Conservation (phyloP, 1,139 yeast species). For the Meyerozyma athensensis region DNA sequence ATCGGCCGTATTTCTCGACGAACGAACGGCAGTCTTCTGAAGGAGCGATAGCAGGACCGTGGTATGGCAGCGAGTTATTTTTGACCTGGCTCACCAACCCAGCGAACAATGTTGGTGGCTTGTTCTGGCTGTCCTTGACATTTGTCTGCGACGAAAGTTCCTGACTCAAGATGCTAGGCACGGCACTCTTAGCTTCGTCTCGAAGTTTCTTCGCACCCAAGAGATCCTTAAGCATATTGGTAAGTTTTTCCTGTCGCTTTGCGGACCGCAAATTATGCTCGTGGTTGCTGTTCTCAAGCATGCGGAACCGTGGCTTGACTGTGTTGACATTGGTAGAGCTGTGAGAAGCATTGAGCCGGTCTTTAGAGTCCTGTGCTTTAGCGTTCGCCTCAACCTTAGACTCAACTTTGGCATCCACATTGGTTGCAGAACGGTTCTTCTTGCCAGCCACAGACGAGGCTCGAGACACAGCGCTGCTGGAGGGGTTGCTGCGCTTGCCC, state of each 20-base stretch:
- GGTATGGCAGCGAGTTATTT: slow-evolving; percentile 25
- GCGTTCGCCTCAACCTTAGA: background rate
- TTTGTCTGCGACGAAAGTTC: slow-evolving; percentile 7
- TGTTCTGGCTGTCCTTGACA: slow-evolving; percentile 15
- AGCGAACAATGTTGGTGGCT: slow-evolving; percentile 76
- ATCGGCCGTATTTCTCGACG: slow-evolving; percentile 46
- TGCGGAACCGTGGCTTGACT: slow-evolving; percentile 41
- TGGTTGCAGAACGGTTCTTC: background rate
- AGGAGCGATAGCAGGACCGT: slow-evolving; percentile 9
- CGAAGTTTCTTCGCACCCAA: slow-evolving; percentile 77
- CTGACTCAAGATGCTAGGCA: slow-evolving; percentile 53
- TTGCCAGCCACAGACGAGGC: slow-evolving; percentile 1
- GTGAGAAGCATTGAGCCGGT: background rate
- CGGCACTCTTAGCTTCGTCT: slow-evolving; percentile 78
- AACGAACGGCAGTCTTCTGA: slow-evolving; percentile 33
- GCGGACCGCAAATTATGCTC: slow-evolving; percentile 75
- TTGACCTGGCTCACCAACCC: slow-evolving; percentile 73
- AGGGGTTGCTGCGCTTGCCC: slow-evolving; percentile 1
- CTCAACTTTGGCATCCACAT: background rate
- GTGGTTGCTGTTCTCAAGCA: slow-evolving; percentile 66
- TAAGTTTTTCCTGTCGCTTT: slow-evolving; percentile 81
- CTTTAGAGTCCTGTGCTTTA: background rate
- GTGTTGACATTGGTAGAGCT: background rate
- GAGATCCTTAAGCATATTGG: slow-evolving; percentile 81
- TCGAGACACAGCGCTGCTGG: background rate